Conservation (phyloP, 139 green algal genomes). For the Zygnema cylindricum region DNA sequence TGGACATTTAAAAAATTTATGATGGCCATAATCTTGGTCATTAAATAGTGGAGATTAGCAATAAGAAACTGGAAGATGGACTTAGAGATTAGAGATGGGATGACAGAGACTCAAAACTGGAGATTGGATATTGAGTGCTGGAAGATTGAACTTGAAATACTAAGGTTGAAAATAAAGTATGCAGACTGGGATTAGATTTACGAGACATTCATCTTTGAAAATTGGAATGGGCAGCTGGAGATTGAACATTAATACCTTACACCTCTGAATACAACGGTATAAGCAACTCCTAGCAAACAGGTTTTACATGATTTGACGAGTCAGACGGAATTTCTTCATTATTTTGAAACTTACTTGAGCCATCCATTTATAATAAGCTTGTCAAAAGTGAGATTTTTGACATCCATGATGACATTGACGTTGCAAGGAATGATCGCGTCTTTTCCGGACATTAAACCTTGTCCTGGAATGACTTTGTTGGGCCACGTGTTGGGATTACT, state of each 20-base stretch:
- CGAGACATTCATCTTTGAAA: too few species aligned
- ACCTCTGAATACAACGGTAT: background rate
- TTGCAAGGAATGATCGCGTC: conserved; percentile 42
- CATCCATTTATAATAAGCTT: background rate
- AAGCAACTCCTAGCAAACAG: background rate
- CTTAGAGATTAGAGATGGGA: too few species aligned
- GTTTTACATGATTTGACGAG: too few species aligned
- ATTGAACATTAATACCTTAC: background rate
- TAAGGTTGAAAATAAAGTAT: too few species aligned
- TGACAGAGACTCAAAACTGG: too few species aligned
- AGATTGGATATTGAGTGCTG: too few species aligned
- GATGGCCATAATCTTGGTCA: too few species aligned
- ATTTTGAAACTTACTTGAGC: conserved; percentile 47
- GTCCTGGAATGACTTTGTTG: conserved; percentile 16
- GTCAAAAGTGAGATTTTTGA: background rate
- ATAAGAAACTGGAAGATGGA: too few species aligned
- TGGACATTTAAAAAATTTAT: too few species aligned
- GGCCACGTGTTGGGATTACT: conserved; percentile 25
- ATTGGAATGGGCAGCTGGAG: background rate
- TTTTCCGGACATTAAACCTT: background rate
- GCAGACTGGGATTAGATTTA: too few species aligned
- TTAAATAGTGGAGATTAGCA: too few species aligned
- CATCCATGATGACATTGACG: conserved; percentile 13
- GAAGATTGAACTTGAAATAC: too few species aligned
- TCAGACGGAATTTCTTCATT: background rate